These are phyloP conservation scores for Zangia roseola DNA, from an alignment of 768 basidiomycete genomes.

Conservation along the genomic window DNA sequence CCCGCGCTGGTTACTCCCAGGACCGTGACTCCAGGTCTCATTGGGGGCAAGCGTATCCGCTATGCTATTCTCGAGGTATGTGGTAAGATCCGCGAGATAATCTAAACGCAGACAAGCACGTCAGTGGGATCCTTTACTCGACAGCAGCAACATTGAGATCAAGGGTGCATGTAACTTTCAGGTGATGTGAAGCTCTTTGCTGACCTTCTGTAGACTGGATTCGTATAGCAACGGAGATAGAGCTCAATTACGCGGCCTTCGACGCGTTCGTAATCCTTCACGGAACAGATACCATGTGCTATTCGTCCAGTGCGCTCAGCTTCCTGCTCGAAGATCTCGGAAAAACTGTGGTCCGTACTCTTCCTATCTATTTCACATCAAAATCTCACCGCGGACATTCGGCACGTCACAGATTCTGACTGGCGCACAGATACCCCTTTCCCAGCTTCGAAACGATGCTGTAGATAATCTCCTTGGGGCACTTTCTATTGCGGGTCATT, in stretches of 20 bases:
- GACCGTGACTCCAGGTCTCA: constrained; percentile 57
- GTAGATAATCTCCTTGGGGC: constrained; percentile 92
- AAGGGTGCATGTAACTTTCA: constrained; percentile 47
- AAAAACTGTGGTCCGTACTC: constrained; percentile 71
- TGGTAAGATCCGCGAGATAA: background rate
- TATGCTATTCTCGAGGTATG: constrained; percentile 82
- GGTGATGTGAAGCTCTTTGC: background rate
- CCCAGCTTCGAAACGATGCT: constrained; percentile 90
- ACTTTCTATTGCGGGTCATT: constrained; percentile 85
- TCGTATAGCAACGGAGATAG: constrained; percentile 87
- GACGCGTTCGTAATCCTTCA: constrained; percentile 92
- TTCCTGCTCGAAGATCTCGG: constrained; percentile 92
- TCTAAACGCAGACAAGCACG: background rate
- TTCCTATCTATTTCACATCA: background rate
- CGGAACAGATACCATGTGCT: constrained; percentile 91
- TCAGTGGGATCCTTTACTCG: constrained; percentile 85
- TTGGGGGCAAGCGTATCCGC: constrained; percentile 67
- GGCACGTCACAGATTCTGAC: constrained; percentile 67
- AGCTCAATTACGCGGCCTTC: constrained; percentile 81
- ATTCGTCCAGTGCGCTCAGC: constrained; percentile 83
- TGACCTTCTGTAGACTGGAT: constrained; percentile 69
- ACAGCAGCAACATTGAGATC: constrained; percentile 88
- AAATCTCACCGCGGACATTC: background rate
- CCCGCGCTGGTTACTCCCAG: constrained; percentile 81
- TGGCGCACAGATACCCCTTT: constrained; percentile 91